Evolutionary conservation across 345 rosid species (phyloP).

Genomic region (Eucalyptus fibrosa): DNA sequence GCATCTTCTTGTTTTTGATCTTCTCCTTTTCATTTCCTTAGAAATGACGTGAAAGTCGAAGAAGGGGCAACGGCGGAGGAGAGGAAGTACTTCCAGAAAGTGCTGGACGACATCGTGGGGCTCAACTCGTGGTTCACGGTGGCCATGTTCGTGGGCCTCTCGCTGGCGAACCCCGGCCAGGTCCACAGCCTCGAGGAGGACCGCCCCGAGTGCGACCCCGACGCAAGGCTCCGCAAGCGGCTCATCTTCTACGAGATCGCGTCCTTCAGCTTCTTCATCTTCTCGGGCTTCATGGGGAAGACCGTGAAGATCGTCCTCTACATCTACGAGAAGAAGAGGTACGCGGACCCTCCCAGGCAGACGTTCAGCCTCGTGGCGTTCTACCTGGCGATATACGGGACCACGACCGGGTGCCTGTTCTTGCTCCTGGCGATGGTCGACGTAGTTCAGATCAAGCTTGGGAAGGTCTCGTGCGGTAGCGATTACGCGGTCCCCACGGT

Average conservation of each 20-base stretch:
- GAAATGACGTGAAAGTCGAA: not conserved
- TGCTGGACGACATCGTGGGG: constrained; percentile 1
- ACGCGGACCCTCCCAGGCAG: not conserved
- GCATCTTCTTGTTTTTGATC: not conserved
- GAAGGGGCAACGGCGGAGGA: not conserved
- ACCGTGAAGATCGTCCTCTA: constrained; percentile 2
- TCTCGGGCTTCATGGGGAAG: constrained; percentile 1
- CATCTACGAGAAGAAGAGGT: not conserved
- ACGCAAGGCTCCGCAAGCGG: not conserved
- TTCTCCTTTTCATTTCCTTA: not conserved
- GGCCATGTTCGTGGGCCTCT: not conserved
- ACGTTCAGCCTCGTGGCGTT: not conserved
- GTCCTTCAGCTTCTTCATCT: constrained; percentile 3
- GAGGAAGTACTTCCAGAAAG: not conserved
- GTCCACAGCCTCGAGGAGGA: not conserved
- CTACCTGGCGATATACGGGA: not conserved
- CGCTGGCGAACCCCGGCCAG: not conserved
- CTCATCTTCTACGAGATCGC: not conserved
- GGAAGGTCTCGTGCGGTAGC: not conserved
- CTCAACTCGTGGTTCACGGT: constrained; percentile 3
- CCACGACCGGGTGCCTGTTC: not conserved
- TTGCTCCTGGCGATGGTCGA: constrained; percentile 1
- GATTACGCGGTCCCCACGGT: not conserved
- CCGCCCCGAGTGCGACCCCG: not conserved
- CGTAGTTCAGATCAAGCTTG: not conserved